Percentiles rank a stretch among this genome's conserved stretches.
Evolutionary conservation across 352 stramenopile genomes (phyloP).

Genomic region (Hyaloperonospora arabidopsidis): DNA sequence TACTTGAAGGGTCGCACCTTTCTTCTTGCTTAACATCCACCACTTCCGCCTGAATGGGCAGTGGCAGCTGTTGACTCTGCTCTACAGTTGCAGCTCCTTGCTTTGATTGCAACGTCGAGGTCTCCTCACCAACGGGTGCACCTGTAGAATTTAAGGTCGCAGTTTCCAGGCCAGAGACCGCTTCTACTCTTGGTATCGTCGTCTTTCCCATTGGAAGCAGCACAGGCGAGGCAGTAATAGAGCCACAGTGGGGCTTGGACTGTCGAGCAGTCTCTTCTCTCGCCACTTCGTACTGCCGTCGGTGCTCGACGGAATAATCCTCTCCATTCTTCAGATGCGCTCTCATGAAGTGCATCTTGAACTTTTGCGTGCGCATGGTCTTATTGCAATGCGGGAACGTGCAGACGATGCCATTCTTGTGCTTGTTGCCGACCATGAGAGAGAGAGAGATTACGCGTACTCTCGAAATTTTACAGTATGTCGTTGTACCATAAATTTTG

Average conservation of each 20-base stretch:
- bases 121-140: constrained; percentile 1
- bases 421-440: constrained; percentile 75
- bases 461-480: no score
- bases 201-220: neutral
- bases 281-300: constrained; percentile 66
- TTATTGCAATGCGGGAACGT: constrained; percentile 74
- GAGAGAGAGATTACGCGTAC: no score
- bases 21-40: constrained; percentile 2
- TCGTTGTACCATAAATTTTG: no score
- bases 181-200: neutral
- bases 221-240: constrained; percentile 2
- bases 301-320: constrained; percentile 71
- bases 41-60: constrained; percentile 11
- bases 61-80: constrained; percentile 6
- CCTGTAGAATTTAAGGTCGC: neutral
- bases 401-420: constrained; percentile 86
- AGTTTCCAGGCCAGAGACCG: neutral
- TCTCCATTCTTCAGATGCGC: constrained; percentile 66
- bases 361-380: constrained; percentile 83
- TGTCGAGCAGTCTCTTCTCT: constrained; percentile 39
- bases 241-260: constrained; percentile 1
- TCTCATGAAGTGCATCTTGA: constrained; percentile 80
- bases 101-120: constrained; percentile 12
- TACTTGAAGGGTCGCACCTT: neutral
- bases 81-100: neutral